phyloP scores from a whole-genome alignment of 768 basidiomycete species.

The Thelephora aurantiotincta region DNA sequence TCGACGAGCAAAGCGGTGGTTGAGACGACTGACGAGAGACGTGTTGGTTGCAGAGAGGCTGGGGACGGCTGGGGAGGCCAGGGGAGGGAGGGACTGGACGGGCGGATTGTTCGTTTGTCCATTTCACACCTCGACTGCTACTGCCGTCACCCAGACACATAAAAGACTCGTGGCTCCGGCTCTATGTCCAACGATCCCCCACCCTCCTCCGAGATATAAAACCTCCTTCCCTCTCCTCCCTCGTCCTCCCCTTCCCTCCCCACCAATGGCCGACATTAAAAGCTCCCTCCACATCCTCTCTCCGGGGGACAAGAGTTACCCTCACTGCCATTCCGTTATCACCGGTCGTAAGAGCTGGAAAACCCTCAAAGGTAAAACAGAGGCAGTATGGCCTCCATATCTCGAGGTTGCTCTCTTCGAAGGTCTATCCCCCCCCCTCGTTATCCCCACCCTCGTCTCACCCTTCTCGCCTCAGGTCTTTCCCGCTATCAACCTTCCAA shows the following conservation, averaged over 20 bases:
- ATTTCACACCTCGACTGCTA: too few relatives aligned
- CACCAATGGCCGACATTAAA: background rate
- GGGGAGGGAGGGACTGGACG: too few relatives aligned
- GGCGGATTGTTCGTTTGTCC: too few relatives aligned
- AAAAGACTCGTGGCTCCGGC: too few relatives aligned
- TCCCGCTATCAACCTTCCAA: slow-evolving; percentile 61
- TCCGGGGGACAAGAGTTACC: background rate
- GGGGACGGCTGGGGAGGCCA: too few relatives aligned
- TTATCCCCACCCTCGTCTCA: slow-evolving; percentile 8
- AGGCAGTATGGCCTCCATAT: slow-evolving; percentile 70
- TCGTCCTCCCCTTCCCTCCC: background rate
- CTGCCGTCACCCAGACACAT: too few relatives aligned
- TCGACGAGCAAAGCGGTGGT: too few relatives aligned
- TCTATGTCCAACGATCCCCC: too few relatives aligned
- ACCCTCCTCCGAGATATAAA: too few relatives aligned
- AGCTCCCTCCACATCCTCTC: background rate
- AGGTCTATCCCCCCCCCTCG: slow-evolving; percentile 26
- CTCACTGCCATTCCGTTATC: background rate
- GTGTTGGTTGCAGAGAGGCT: too few relatives aligned
- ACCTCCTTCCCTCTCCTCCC: background rate
- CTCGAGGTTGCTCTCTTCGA: slow-evolving; percentile 67
- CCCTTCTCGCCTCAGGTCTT: slow-evolving; percentile 29
- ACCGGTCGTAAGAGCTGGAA: slow-evolving; percentile 34
- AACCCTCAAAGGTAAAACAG: slow-evolving; percentile 48
- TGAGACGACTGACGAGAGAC: too few relatives aligned